phyloP scores from a whole-genome alignment of 164 flowering plant species.

The Liriodendron chinense region DNA sequence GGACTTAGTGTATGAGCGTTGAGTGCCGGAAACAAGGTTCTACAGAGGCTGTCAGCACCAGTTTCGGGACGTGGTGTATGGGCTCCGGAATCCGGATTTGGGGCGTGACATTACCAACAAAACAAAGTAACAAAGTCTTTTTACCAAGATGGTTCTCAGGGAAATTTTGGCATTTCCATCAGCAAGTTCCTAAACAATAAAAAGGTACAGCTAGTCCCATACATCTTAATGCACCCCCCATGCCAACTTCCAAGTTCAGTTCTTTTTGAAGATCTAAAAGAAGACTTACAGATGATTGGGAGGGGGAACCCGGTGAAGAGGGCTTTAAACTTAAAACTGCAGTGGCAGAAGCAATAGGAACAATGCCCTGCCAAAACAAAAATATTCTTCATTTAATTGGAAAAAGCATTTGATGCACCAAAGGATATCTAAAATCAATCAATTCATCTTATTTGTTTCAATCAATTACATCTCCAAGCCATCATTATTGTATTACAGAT shows the following conservation, averaged over 20 bases:
- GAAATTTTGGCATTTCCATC: not conserved
- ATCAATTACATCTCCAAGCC: not conserved
- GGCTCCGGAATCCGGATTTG: too few species aligned
- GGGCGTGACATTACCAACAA: too few species aligned
- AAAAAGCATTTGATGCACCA: slow-evolving; percentile 7
- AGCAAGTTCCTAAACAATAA: not conserved
- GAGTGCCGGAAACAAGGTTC: too few species aligned
- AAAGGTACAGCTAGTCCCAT: not conserved
- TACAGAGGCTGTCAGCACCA: too few species aligned
- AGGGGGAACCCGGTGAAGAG: slow-evolving; percentile 48
- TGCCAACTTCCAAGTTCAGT: not conserved
- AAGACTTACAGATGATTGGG: slow-evolving; percentile 54
- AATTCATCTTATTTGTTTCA: not conserved
- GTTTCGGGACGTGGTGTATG: too few species aligned
- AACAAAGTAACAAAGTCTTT: too few species aligned
- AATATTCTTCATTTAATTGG: not conserved
- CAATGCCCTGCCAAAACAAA: slow-evolving; percentile 47
- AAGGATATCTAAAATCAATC: not conserved
- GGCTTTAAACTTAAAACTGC: slow-evolving; percentile 59
- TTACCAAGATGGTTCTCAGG: too few species aligned
- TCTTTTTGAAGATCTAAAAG: slow-evolving; percentile 2
- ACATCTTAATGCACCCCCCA: not conserved
- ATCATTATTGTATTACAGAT: not conserved
- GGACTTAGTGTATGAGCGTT: too few species aligned
- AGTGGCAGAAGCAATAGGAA: slow-evolving; percentile 24